Percentiles rank a stretch among this genome's conserved stretches.
Evolutionary conservation across 2,329 filamentous ascomycete genomes (phyloP).

Genomic region (Trichoderma asperellum): DNA sequence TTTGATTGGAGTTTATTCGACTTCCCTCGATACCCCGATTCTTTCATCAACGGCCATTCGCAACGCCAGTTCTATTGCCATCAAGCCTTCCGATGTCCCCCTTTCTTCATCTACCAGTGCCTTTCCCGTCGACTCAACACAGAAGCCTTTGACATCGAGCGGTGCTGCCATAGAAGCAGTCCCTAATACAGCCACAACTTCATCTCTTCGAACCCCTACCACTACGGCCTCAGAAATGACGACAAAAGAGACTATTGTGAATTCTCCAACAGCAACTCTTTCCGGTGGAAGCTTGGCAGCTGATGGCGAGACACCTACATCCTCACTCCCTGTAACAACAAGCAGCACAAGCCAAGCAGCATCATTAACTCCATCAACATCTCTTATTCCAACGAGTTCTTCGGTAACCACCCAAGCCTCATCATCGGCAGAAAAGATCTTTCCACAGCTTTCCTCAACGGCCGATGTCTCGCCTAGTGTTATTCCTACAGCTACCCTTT

Average conservation of each 20-base stretch:
- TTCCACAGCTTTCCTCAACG: background rate
- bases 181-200: background rate
- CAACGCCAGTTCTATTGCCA: constrained; percentile 12
- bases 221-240: background rate
- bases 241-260: background rate
- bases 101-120: constrained; percentile 16
- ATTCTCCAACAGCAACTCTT: background rate
- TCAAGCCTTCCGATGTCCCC: background rate
- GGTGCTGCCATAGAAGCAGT: background rate
- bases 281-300: background rate
- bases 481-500: background rate
- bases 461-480: background rate
- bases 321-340: background rate
- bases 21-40: constrained; percentile 54
- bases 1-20: constrained; percentile 53
- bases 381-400: background rate
- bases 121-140: background rate
- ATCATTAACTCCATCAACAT: background rate
- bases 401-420: background rate
- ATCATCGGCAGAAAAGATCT: background rate
- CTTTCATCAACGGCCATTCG: constrained; percentile 30
- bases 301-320: background rate
- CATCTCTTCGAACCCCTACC: background rate
- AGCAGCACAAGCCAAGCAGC: background rate
- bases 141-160: background rate